Conservation (phyloP, 2,329 filamentous ascomycete species). For the Leptosphaerulina australis region DNA sequence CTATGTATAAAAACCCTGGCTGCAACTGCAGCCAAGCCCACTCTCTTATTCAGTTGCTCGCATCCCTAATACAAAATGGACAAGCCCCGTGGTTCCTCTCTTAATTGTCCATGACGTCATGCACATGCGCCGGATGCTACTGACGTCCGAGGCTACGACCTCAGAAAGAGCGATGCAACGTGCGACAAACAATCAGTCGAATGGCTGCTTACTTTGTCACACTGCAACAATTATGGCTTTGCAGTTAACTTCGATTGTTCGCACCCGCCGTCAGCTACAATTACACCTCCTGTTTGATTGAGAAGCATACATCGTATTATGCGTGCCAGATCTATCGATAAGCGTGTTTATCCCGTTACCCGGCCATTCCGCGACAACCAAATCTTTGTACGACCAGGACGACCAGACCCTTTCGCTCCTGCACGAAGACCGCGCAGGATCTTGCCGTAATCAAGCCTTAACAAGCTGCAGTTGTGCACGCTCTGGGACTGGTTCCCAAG, state of each 20-base stretch:
- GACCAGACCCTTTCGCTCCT: not conserved
- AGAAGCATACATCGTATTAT: not conserved
- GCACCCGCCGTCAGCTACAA: not conserved
- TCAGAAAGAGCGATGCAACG: conserved; percentile 4
- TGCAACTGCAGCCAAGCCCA: not conserved
- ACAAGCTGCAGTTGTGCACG: not conserved
- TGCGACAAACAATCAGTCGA: conserved; percentile 11
- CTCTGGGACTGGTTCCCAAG: not conserved
- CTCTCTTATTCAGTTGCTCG: too few species aligned
- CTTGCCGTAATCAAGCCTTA: not conserved
- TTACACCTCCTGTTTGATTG: not conserved
- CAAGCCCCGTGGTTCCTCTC: too few species aligned
- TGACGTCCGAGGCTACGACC: conserved; percentile 8
- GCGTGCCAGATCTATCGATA: conserved; percentile 10
- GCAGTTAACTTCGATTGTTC: not conserved
- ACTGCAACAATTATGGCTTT: not conserved
- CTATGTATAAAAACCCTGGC: not conserved
- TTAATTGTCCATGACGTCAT: conserved; percentile 7
- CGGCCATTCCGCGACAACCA: conserved; percentile 15
- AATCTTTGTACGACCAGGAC: conserved; percentile 9
- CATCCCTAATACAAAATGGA: too few species aligned
- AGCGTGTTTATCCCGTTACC: conserved; percentile 15
- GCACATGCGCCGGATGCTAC: not conserved
- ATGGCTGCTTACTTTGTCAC: conserved; percentile 1
- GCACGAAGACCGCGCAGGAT: conserved; percentile 2